These are phyloP conservation scores for Irpex sp. DNA, from an alignment of 1,284 basidiomycete genomes.

Conservation along the genomic window DNA sequence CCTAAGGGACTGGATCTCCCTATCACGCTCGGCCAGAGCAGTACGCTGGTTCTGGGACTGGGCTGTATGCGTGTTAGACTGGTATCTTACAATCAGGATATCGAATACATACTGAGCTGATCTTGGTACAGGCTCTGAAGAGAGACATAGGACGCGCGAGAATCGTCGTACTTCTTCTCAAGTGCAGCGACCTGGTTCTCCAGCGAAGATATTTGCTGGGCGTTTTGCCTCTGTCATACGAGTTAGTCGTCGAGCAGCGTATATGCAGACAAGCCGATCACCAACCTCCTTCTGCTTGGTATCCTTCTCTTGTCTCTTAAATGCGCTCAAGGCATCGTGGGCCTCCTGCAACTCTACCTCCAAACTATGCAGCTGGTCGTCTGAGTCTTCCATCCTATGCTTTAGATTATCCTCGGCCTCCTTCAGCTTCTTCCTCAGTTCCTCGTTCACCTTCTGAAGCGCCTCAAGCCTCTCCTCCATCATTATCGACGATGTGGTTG, in stretches of 20 bases:
- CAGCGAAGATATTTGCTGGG: slow-evolving; percentile 60
- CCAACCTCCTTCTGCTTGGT: slow-evolving; percentile 74
- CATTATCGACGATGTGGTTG: slow-evolving; percentile 56
- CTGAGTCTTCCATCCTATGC: slow-evolving; percentile 66
- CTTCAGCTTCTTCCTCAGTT: slow-evolving; percentile 66
- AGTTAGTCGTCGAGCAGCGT: background rate
- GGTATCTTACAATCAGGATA: background rate
- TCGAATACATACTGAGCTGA: slow-evolving; percentile 60
- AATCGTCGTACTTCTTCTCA: slow-evolving; percentile 66
- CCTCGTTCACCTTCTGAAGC: slow-evolving; percentile 68
- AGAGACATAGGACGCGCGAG: slow-evolving; percentile 64
- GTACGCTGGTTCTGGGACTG: slow-evolving; percentile 78
- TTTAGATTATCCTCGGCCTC: slow-evolving; percentile 71
- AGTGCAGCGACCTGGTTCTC: slow-evolving; percentile 79
- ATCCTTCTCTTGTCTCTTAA: slow-evolving; percentile 88
- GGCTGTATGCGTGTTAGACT: slow-evolving; percentile 34
- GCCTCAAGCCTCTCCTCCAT: slow-evolving; percentile 65
- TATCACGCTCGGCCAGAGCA: slow-evolving; percentile 68
- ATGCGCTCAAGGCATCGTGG: slow-evolving; percentile 65
- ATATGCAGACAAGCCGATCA: slow-evolving; percentile 14
- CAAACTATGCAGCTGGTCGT: slow-evolving; percentile 73
- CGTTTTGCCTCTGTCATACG: slow-evolving; percentile 48
- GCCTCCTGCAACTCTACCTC: slow-evolving; percentile 72
- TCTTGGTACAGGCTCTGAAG: slow-evolving; percentile 84
- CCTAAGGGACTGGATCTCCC: slow-evolving; percentile 61